phyloP scores from a whole-genome alignment of 305 asterid genomes.

The Coffea humblotiana region DNA sequence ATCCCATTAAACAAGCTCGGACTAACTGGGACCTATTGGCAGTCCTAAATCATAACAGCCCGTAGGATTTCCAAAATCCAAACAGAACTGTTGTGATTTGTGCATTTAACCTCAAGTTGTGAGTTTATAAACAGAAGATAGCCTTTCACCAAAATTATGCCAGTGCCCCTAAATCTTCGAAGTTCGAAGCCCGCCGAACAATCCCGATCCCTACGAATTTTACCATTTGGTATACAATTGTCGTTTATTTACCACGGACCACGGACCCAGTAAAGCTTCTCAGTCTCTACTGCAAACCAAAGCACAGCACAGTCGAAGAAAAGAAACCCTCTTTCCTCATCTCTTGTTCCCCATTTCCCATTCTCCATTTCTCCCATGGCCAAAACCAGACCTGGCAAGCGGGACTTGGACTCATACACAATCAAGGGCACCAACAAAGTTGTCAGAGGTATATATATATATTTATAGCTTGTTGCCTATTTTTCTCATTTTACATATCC shows the following conservation, averaged over 20 bases:
- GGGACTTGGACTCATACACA: conserved; percentile 50
- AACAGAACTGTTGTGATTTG: no score
- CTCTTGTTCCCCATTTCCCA: conserved; percentile 3
- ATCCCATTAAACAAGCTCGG: no score
- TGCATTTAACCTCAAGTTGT: neutral
- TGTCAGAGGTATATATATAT: conserved; percentile 52
- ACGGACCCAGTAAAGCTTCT: neutral
- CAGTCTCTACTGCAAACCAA: no score
- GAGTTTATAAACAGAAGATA: neutral
- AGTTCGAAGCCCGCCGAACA: neutral
- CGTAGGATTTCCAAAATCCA: no score
- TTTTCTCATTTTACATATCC: neutral
- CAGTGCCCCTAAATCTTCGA: neutral
- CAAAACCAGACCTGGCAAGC: conserved; percentile 51
- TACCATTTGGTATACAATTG: conserved; percentile 4
- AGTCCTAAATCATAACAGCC: no score
- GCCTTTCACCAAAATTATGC: neutral
- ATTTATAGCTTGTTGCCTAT: neutral
- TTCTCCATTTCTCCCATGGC: conserved; percentile 38
- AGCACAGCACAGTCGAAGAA: no score
- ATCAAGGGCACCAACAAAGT: conserved; percentile 60
- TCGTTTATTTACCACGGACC: neutral
- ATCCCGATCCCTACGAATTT: conserved; percentile 4
- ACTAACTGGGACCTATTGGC: no score
- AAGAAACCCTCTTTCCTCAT: neutral